Percentiles rank a stretch among this genome's conserved stretches.
These are phyloP conservation scores for Colletotrichum noveboracense DNA, from an alignment of 2,329 filamentous ascomycete species.

Conservation along the genomic window DNA sequence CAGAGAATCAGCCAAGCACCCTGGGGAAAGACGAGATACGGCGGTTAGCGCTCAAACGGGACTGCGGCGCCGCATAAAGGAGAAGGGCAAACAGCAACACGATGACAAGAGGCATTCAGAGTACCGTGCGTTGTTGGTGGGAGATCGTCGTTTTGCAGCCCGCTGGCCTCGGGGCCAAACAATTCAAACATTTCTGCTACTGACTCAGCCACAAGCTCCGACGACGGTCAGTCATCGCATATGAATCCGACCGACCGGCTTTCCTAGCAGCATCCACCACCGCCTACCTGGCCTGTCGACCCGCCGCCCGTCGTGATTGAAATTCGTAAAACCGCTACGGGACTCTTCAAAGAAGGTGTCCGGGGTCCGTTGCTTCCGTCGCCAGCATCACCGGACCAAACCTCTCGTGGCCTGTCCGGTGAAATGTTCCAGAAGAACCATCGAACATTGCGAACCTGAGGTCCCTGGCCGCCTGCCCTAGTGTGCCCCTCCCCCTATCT, in stretches of 20 bases:
- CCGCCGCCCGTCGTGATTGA: not conserved
- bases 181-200: conserved; percentile 4
- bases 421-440: conserved; percentile 18
- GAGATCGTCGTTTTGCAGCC: conserved; percentile 7
- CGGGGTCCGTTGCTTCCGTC: conserved; percentile 11
- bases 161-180: not conserved
- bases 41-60: not conserved
- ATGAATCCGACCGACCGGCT: not conserved
- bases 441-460: conserved; percentile 6
- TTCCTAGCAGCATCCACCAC: not conserved
- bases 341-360: conserved; percentile 4
- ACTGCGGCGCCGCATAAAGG: conserved; percentile 5
- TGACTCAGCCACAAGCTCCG: conserved; percentile 15
- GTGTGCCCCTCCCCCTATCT: conserved; percentile 21
- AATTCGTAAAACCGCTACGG: conserved; percentile 7
- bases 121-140: not conserved
- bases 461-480: conserved; percentile 3
- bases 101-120: not conserved
- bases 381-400: conserved; percentile 1
- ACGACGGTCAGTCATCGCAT: not conserved
- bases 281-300: not conserved
- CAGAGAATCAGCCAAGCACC: not conserved
- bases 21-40: not conserved
- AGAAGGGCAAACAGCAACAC: not conserved
- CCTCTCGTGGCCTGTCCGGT: not conserved